A percentile compares a stretch with the other conserved stretches of the same genome.
These are phyloP conservation scores for Butyriboletus loyo DNA, from an alignment of 768 basidiomycete genomes.

Conservation along the genomic window DNA sequence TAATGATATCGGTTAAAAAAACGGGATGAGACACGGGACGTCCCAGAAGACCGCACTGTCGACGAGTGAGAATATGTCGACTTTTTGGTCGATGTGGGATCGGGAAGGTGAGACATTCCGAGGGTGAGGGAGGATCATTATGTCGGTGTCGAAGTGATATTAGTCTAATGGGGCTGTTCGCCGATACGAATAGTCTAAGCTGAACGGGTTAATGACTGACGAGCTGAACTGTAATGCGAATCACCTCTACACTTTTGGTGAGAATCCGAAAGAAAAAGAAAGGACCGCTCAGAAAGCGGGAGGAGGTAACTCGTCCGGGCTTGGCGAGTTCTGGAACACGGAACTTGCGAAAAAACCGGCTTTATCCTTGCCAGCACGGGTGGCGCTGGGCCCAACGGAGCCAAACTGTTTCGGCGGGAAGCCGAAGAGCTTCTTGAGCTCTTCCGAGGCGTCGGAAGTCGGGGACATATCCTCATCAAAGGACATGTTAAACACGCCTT, in stretches of 20 bases:
- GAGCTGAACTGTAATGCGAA: not conserved
- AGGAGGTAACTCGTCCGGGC: slow-evolving; percentile 75
- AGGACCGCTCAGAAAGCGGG: slow-evolving; percentile 52
- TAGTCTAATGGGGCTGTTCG: slow-evolving; percentile 36
- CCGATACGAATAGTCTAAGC: slow-evolving; percentile 39
- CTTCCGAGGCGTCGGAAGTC: slow-evolving; percentile 39
- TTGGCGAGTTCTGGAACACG: slow-evolving; percentile 82
- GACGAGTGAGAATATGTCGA: slow-evolving; percentile 5
- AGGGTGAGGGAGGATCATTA: slow-evolving; percentile 23
- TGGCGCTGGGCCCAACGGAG: slow-evolving; percentile 27
- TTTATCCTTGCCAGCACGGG: slow-evolving; percentile 31
- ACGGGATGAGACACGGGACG: slow-evolving; percentile 24
- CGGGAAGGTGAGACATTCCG: slow-evolving; percentile 29
- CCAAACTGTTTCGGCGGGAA: slow-evolving; percentile 30
- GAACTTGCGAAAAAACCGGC: slow-evolving; percentile 74
- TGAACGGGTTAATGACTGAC: slow-evolving; percentile 8
- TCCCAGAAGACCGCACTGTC: slow-evolving; percentile 19
- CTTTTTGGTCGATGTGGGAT: not conserved
- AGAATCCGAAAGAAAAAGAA: slow-evolving; percentile 25
- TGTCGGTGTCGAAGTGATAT: slow-evolving; percentile 33
- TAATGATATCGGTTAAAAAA: slow-evolving; percentile 41
- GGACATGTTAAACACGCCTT: slow-evolving; percentile 72
- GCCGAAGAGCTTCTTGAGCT: slow-evolving; percentile 34
- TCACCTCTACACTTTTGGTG: slow-evolving; percentile 41
- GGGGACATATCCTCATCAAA: slow-evolving; percentile 62